Conservation (phyloP, 257 asterid species). For the Solanum pennellii region DNA sequence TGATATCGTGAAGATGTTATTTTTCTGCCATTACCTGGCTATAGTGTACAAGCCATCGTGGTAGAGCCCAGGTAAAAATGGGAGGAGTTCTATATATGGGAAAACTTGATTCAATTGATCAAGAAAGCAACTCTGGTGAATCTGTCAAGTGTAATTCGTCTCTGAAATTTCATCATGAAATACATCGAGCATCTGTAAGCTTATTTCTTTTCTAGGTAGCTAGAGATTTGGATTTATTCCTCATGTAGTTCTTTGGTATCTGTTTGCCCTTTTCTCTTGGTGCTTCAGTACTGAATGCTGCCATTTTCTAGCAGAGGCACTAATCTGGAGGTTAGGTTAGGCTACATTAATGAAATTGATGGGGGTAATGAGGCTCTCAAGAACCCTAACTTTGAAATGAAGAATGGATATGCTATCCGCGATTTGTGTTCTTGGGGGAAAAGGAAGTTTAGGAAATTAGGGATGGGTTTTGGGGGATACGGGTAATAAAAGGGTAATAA, state of each 20-base stretch:
- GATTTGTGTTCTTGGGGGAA: no score
- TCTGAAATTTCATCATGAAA: slow-evolving; percentile 1
- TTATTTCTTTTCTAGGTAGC: slow-evolving; percentile 2
- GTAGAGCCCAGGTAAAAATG: background rate
- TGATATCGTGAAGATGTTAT: slow-evolving; percentile 13
- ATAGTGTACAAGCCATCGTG: slow-evolving; percentile 4
- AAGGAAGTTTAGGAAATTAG: no score
- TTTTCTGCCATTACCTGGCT: slow-evolving; percentile 24
- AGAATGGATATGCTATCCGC: no score
- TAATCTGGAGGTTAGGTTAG: background rate
- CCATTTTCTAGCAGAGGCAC: background rate
- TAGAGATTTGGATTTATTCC: background rate
- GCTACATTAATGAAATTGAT: background rate
- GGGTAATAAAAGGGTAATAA: no score
- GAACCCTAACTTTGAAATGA: no score
- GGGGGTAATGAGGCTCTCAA: no score
- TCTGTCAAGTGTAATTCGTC: slow-evolving; percentile 15
- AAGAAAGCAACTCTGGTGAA: slow-evolving; percentile 9
- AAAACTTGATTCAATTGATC: slow-evolving; percentile 22
- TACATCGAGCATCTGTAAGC: slow-evolving; percentile 12
- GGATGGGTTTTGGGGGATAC: no score
- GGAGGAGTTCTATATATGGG: slow-evolving; percentile 17
- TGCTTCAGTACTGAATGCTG: background rate
- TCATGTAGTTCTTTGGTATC: background rate
- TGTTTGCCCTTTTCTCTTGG: background rate